A percentile compares a stretch with the other conserved stretches of the same genome.
phyloP scores from a whole-genome alignment of 192 early-diverging fungal genomes.

The Podila clonocystis region DNA sequence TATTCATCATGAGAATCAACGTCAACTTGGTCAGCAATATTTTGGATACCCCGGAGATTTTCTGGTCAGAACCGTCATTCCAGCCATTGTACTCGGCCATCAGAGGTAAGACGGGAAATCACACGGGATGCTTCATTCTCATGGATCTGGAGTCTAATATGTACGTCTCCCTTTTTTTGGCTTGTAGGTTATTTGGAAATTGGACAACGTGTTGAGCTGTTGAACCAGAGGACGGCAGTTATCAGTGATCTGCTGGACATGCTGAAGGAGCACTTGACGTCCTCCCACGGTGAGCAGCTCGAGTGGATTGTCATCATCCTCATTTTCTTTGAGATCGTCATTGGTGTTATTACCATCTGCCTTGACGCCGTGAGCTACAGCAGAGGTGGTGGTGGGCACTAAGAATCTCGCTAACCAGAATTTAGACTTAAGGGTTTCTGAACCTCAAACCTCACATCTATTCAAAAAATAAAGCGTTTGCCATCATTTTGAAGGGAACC shows the following conservation, averaged over 20 bases:
- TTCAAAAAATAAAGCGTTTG: too few relatives aligned
- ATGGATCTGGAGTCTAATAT: neutral
- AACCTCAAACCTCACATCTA: too few relatives aligned
- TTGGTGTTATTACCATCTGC: conserved; percentile 79
- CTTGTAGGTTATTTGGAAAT: conserved; percentile 79
- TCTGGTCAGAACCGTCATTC: conserved; percentile 88
- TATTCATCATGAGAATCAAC: conserved; percentile 91
- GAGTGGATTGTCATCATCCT: conserved; percentile 97
- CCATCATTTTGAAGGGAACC: too few relatives aligned
- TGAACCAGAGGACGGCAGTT: conserved; percentile 93
- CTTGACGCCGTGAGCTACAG: conserved; percentile 69
- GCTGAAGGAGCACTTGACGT: conserved; percentile 94
- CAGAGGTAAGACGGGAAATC: conserved; percentile 53
- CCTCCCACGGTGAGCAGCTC: conserved; percentile 89
- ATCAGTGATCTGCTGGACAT: conserved; percentile 95
- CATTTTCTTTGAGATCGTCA: conserved; percentile 85
- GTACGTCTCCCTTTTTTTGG: neutral
- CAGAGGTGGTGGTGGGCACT: conserved; percentile 25
- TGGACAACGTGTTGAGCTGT: conserved; percentile 85
- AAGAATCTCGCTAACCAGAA: neutral
- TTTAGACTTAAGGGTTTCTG: too few relatives aligned
- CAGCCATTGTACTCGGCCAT: conserved; percentile 85
- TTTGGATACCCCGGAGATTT: conserved; percentile 93
- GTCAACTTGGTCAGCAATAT: conserved; percentile 91
- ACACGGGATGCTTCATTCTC: neutral